Evolutionary conservation across 805 yeast species (phyloP), one percentile per base, ranked within the genome.

Genomic region (Citeromyces nyonsensis): DNA sequence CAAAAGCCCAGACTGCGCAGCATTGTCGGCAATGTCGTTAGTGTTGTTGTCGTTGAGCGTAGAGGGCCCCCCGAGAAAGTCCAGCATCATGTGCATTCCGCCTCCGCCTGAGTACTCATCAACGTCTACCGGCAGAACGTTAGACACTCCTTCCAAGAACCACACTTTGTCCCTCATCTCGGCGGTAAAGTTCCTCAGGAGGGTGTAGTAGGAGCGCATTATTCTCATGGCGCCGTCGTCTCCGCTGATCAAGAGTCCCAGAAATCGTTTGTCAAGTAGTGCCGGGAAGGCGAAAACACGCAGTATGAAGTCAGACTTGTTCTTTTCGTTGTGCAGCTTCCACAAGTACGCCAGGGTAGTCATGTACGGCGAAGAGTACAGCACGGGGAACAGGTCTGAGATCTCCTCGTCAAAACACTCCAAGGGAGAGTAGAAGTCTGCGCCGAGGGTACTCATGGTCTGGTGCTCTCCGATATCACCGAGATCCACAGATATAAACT

Each of bases 251-350:
- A 88, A 61, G 28, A 84, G 52, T 2, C 81, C 74, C 25, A 86
- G 59, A 41, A 88, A 80, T 13, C 72, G 68, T 49, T 77, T 80
- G 49, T 88, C 96, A 42, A 88, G 59, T 32, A 88, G 54, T 1
- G 96, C 97, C 6, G 96, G 95, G 53, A 86, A 85, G 4, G 95
- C 85, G 59, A 88, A 85, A 10, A 86, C 78, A 31, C 95, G 57
- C 24, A 88, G 54, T 18, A 86, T 82, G 47, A 84, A 86, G 49
- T 85, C 95, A 1, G 85, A 71, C 51, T 83, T 80, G 50, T 76
- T 70, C 40, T 85, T 64, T 49, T 85, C 95, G 46, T 73, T 68
- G 51, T 81, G 82, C 30, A 84, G 59, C 52, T 80, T 83, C 48
- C 82, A 91, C 54, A 83, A 63, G 48, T 82, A 84, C 15, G 93